phyloP scores from a whole-genome alignment of 306 rosid species.

The Quercus aquifolioides region DNA sequence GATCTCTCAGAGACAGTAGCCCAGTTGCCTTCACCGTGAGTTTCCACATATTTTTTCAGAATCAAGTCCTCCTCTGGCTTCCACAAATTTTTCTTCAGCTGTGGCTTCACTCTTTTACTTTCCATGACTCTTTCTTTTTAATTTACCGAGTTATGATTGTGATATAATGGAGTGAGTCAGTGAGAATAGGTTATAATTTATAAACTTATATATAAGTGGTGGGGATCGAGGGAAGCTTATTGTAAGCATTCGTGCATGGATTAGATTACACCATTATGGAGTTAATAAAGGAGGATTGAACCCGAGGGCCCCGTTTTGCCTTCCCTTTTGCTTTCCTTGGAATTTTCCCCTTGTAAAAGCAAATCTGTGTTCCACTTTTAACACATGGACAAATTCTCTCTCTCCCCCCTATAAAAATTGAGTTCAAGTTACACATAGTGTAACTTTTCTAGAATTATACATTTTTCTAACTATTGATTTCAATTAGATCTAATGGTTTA shows the following conservation, averaged over 20 bases:
- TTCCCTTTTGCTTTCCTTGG: constrained; percentile 21
- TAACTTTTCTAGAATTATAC: no score
- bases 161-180: background rate
- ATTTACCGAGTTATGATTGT: background rate
- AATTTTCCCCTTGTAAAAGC: constrained; percentile 6
- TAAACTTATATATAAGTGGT: background rate
- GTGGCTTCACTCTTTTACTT: constrained; percentile 32
- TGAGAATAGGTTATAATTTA: background rate
- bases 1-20: constrained; percentile 52
- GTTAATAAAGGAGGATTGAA: constrained; percentile 14
- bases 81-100: constrained; percentile 56
- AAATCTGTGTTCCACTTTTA: constrained; percentile 24
- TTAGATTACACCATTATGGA: background rate
- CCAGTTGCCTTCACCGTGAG: constrained; percentile 78
- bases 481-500: no score
- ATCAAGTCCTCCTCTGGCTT: constrained; percentile 67
- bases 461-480: no score
- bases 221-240: background rate
- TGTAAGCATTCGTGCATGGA: constrained; percentile 25
- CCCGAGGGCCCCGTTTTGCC: constrained; percentile 37
- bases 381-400: background rate
- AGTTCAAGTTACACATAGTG: rapidly evolving
- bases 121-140: constrained; percentile 27
- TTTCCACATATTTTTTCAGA: constrained; percentile 51
- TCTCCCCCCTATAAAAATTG: background rate